Conservation (phyloP, 2,329 filamentous ascomycete genomes). For the Penicillium sp. region DNA sequence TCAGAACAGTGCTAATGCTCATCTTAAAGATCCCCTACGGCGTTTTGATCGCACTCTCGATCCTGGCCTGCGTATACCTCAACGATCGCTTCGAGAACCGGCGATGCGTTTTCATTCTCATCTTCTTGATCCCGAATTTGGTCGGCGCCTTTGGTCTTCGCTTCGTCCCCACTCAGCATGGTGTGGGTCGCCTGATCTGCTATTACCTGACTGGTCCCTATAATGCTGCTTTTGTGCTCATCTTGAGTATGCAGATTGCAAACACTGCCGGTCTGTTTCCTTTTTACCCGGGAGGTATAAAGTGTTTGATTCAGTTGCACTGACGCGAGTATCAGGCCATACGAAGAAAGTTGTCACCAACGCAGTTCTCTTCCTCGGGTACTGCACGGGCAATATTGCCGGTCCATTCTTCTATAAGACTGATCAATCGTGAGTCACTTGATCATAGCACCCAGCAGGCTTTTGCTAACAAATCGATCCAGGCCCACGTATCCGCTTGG, state of each 20-base stretch:
- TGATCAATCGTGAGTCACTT: slow-evolving; percentile 47
- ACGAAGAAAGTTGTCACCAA: slow-evolving; percentile 68
- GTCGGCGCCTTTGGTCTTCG: slow-evolving; percentile 61
- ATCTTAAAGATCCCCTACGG: slow-evolving; percentile 50
- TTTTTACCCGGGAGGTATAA: not conserved
- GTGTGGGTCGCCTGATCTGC: slow-evolving; percentile 59
- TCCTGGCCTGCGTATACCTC: slow-evolving; percentile 51
- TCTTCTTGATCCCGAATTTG: slow-evolving; percentile 63
- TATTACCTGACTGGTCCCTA: slow-evolving; percentile 60
- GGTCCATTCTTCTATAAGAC: slow-evolving; percentile 65
- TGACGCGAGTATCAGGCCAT: slow-evolving; percentile 46
- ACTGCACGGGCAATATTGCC: slow-evolving; percentile 63
- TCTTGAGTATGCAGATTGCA: slow-evolving; percentile 49
- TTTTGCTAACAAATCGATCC: slow-evolving; percentile 1
- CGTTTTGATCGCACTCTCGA: slow-evolving; percentile 53
- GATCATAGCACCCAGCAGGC: not conserved
- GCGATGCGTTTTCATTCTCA: slow-evolving; percentile 56
- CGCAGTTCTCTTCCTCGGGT: slow-evolving; percentile 61
- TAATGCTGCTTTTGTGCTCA: slow-evolving; percentile 56
- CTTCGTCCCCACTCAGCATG: slow-evolving; percentile 53
- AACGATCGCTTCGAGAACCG: slow-evolving; percentile 52
- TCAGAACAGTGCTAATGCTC: not conserved
- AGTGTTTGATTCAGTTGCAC: not conserved
- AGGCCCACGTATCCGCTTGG: slow-evolving; percentile 53
- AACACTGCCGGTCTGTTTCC: slow-evolving; percentile 46